Evolutionary conservation across 2,329 filamentous ascomycete species (phyloP), one percentile per base, ranked within the genome.

Genomic region (Fusarium musae): DNA sequence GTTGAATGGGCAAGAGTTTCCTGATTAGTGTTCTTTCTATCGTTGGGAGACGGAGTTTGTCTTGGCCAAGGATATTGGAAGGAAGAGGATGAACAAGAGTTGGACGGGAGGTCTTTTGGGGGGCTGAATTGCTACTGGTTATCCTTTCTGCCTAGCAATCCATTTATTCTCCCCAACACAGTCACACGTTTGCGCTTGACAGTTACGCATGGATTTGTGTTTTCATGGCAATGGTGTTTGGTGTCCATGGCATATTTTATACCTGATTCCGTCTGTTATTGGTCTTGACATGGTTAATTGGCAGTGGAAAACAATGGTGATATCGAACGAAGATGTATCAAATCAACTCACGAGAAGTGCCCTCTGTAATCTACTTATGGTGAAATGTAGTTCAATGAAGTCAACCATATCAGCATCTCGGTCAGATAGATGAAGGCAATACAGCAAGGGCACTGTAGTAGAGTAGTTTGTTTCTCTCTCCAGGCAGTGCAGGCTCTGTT

Each of bases 181-280:
- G 61, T 66, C 69, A 59, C 76, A 66, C 59, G 53, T 69, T 73
- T 69, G 50, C 52, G 46, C 49, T 69, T 47, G 59, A 54, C 63
- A 47, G 54, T 67, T 46, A 72, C 69, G 64, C 56, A 65, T 69
- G 70, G 77, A 71, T 73, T 66, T 75, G 69, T 76, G 76, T 69
- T 78, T 73, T 80, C 78, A 81, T 80, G 76, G 80, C 79, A 82
- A 75, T 66, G 80, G 80, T 75, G 80, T 80, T 78, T 73, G 75
- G 77, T 80, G 70, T 78, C 75, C 72, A 73, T 75, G 71, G 75
- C 77, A 79, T 77, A 72, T 74, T 77, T 78, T 79, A 80, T 79
- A 77, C 78, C 75, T 81, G 76, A 73, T 75, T 63, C 64, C 66
- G 47, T 59, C 56, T 54, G 44, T 26, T 59, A 46, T 67, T 70